These are phyloP conservation scores for Phytophthora macrochlamydospora DNA, from an alignment of 352 stramenopile genomes.

Conservation along the genomic window DNA sequence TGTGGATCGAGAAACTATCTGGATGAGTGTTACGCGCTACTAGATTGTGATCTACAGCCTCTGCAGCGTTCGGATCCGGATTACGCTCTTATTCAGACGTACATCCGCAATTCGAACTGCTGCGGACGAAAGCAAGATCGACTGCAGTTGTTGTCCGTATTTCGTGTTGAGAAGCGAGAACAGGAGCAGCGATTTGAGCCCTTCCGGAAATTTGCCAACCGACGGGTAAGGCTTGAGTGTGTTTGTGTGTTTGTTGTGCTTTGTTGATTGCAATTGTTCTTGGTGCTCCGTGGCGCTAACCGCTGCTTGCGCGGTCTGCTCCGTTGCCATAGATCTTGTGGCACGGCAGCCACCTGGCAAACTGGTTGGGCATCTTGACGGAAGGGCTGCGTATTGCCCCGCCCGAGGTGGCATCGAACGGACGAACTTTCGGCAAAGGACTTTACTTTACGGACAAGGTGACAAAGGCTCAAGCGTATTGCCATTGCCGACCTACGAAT, in stretches of 20 bases:
- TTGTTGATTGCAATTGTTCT: slow-evolving; percentile 17
- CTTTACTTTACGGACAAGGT: slow-evolving; percentile 91
- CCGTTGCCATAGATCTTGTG: slow-evolving; percentile 71
- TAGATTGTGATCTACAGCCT: slow-evolving; percentile 57
- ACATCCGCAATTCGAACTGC: slow-evolving; percentile 76
- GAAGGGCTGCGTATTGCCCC: slow-evolving; percentile 84
- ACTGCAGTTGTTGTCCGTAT: slow-evolving; percentile 60
- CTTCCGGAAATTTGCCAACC: slow-evolving; percentile 55
- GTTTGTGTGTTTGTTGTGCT: slow-evolving; percentile 17
- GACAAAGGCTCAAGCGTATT: slow-evolving; percentile 75
- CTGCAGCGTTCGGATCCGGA: slow-evolving; percentile 48
- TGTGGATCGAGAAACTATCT: slow-evolving; percentile 63
- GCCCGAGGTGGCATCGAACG: slow-evolving; percentile 72
- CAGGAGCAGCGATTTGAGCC: slow-evolving; percentile 59
- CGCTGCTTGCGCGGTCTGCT: slow-evolving; percentile 27
- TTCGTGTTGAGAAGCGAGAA: slow-evolving; percentile 59
- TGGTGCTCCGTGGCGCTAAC: slow-evolving; percentile 15
- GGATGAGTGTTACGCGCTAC: slow-evolving; percentile 60
- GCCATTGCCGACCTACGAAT: slow-evolving; percentile 51
- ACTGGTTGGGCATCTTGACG: slow-evolving; percentile 85
- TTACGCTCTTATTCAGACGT: slow-evolving; percentile 66
- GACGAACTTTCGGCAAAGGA: slow-evolving; percentile 82
- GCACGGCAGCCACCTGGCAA: slow-evolving; percentile 86
- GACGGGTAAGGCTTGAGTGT: slow-evolving; percentile 40
- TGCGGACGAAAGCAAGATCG: slow-evolving; percentile 60